Conservation (phyloP, 2,329 filamentous ascomycete species). For the Cladosporium sphaerospermum region DNA sequence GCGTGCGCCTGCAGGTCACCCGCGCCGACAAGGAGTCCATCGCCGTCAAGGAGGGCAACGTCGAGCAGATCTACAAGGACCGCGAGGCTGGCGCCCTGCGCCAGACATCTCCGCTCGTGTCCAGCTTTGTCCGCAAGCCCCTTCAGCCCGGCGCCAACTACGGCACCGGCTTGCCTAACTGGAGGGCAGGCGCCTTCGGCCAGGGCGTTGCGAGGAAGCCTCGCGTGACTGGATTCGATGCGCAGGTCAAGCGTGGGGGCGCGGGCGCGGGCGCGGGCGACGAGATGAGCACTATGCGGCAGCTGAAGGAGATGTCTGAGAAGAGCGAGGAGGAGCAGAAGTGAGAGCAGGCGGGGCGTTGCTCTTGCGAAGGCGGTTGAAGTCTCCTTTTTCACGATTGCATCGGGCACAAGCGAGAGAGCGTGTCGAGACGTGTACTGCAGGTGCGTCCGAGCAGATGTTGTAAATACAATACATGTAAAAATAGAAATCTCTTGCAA, state of each 20-base stretch:
- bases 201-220: not conserved
- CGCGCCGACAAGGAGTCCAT: constrained; percentile 28
- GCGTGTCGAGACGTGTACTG: not conserved
- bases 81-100: constrained; percentile 3
- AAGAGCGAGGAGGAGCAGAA: not conserved
- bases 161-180: constrained; percentile 22
- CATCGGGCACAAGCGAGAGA: not conserved
- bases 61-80: constrained; percentile 21
- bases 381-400: too few relatives aligned
- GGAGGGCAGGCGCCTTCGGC: constrained; percentile 8
- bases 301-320: not conserved
- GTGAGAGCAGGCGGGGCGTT: too few relatives aligned
- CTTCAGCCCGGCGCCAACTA: constrained; percentile 19
- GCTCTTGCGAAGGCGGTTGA: too few relatives aligned
- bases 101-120: not conserved
- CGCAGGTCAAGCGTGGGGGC: constrained; percentile 6
- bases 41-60: constrained; percentile 25
- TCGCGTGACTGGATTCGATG: constrained; percentile 22
- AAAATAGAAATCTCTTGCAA: not conserved
- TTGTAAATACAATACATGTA: too few relatives aligned
- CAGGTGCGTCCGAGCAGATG: too few relatives aligned
- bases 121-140: constrained; percentile 9
- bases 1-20: constrained; percentile 33
- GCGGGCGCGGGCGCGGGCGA: not conserved
- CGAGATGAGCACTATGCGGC: not conserved